Percentiles rank a stretch among this genome's conserved stretches.
These are phyloP conservation scores for Penicillium sp. DNA, from an alignment of 2,329 filamentous ascomycete species.

Conservation along the genomic window DNA sequence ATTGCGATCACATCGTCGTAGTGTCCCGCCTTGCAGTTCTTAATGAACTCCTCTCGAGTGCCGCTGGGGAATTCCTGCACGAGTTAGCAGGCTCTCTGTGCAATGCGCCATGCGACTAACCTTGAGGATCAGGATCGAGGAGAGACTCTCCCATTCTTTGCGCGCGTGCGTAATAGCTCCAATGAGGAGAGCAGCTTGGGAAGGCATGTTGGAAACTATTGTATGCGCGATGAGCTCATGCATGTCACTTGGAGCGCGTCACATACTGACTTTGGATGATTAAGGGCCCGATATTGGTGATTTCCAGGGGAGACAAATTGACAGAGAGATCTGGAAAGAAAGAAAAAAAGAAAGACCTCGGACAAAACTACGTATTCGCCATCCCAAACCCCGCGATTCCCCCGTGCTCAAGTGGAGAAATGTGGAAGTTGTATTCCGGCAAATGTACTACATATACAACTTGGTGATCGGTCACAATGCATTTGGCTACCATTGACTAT, in stretches of 20 bases:
- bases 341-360: background rate
- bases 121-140: constrained; percentile 44
- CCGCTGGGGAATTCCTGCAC: constrained; percentile 53
- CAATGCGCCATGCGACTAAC: constrained; percentile 21
- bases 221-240: constrained; percentile 11
- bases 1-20: constrained; percentile 58
- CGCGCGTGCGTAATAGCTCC: constrained; percentile 45
- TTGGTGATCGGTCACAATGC: background rate
- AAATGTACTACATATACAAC: background rate
- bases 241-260: background rate
- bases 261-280: background rate
- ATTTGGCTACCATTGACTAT: background rate
- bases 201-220: constrained; percentile 33
- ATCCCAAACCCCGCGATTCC: background rate
- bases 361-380: background rate
- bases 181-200: constrained; percentile 46
- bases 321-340: background rate
- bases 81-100: background rate
- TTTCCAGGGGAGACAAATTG: background rate
- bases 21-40: constrained; percentile 54
- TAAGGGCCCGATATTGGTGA: background rate
- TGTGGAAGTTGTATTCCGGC: background rate
- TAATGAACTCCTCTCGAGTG: constrained; percentile 56
- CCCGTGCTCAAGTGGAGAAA: background rate
- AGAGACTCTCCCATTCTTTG: constrained; percentile 45